phyloP scores from a whole-genome alignment of 73 alveolate species.

The Tetrahymena thermophila region DNA sequence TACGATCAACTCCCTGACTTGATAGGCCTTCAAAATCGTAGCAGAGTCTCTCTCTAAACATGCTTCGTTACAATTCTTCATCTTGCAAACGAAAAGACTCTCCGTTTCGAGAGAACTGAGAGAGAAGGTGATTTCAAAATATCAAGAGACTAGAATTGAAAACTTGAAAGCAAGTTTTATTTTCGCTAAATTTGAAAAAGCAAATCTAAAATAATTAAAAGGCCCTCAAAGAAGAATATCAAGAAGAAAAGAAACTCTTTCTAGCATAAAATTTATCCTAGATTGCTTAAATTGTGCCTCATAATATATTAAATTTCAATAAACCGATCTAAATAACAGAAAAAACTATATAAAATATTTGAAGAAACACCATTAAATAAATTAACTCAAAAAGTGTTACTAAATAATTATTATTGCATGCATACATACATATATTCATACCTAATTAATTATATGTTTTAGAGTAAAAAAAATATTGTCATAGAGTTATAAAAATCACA shows the following conservation, averaged over 20 bases:
- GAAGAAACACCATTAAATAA: not conserved
- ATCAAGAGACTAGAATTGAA: not conserved
- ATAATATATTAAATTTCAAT: not conserved
- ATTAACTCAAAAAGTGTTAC: not conserved
- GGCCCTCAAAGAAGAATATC: too few species aligned
- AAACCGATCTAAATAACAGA: too few species aligned
- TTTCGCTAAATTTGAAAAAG: not conserved
- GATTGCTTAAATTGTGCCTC: not conserved
- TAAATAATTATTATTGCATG: too few species aligned
- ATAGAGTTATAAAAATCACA: not conserved
- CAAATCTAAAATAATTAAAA: not conserved
- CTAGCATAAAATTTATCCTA: not conserved
- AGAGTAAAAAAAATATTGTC: not conserved
- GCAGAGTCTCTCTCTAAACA: slow-evolving; percentile 30
- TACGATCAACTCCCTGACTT: not conserved
- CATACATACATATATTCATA: not conserved
- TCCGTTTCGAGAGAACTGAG: slow-evolving; percentile 11
- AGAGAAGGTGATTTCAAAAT: slow-evolving; percentile 28
- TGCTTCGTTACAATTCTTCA: slow-evolving; percentile 44
- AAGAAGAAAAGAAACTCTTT: too few species aligned
- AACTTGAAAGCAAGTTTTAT: not conserved
- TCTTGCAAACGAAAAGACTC: slow-evolving; percentile 38
- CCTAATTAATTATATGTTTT: not conserved
- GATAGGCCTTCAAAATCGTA: not conserved
- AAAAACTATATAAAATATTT: too few species aligned